These are phyloP conservation scores for Apiospora aurea DNA, from an alignment of 2,329 filamentous ascomycete species.

Conservation along the genomic window DNA sequence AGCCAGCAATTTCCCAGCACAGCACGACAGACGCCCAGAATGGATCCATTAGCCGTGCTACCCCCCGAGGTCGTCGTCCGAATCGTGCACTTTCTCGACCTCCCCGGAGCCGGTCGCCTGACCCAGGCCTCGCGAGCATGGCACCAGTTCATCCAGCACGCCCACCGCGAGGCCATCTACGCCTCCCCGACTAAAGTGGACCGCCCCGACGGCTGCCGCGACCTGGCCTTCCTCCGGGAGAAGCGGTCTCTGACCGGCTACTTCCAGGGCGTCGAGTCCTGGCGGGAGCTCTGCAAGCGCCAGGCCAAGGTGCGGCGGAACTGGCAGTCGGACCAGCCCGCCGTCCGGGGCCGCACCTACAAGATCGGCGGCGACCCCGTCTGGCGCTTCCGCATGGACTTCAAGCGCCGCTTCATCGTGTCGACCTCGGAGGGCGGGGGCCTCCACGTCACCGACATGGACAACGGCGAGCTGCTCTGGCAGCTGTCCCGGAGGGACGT, in stretches of 20 bases:
- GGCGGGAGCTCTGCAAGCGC: constrained; percentile 53
- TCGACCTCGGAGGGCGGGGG: constrained; percentile 54
- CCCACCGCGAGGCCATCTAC: constrained; percentile 34
- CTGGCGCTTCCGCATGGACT: constrained; percentile 55
- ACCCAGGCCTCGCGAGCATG: constrained; percentile 30
- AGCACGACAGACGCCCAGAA: background rate
- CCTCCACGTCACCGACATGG: constrained; percentile 54
- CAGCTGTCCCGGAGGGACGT: constrained; percentile 37
- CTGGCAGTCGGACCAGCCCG: constrained; percentile 44
- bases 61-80: constrained; percentile 35
- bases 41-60: constrained; percentile 31
- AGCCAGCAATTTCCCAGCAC: background rate
- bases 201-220: constrained; percentile 14
- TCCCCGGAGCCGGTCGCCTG: constrained; percentile 29
- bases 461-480: constrained; percentile 50
- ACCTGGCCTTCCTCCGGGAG: constrained; percentile 24
- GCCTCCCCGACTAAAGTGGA: constrained; percentile 24
- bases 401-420: constrained; percentile 52
- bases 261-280: constrained; percentile 45
- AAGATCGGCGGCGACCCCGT: constrained; percentile 49
- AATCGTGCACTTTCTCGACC: constrained; percentile 32
- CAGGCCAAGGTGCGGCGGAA: constrained; percentile 47
- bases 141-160: constrained; percentile 33
- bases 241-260: constrained; percentile 41
- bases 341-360: constrained; percentile 47